phyloP scores from a whole-genome alignment of 371 early-diverging fungal genomes.

The Mucor velutinosus region DNA sequence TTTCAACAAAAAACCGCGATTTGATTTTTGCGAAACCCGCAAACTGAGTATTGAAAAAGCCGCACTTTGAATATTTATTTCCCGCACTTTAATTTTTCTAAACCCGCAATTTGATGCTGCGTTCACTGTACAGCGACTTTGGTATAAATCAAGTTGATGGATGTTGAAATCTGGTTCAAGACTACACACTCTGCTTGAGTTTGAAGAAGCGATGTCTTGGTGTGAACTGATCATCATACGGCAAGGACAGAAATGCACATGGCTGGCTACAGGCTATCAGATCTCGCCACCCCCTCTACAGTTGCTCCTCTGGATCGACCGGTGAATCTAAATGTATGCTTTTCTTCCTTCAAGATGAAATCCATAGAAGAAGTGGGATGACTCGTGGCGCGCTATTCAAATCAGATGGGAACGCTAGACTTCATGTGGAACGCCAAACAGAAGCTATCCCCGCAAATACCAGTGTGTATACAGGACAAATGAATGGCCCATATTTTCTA shows the following conservation, averaged over 20 bases:
- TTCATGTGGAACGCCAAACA: background rate
- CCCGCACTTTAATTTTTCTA: too few relatives aligned
- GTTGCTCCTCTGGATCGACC: background rate
- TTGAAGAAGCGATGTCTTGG: background rate
- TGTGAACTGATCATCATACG: background rate
- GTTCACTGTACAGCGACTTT: too few relatives aligned
- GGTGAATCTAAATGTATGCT: too few relatives aligned
- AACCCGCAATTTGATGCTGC: too few relatives aligned
- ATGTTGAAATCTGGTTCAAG: background rate
- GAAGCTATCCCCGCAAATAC: background rate
- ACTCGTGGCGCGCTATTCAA: background rate
- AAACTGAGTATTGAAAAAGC: too few relatives aligned
- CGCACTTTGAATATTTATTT: too few relatives aligned
- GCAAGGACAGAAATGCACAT: too few relatives aligned
- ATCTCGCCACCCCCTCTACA: too few relatives aligned
- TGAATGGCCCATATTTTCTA: background rate
- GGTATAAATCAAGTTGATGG: background rate
- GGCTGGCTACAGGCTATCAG: too few relatives aligned
- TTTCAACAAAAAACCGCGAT: background rate
- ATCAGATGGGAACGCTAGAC: background rate
- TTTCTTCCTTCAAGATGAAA: background rate
- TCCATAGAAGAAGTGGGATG: background rate
- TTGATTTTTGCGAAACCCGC: background rate
- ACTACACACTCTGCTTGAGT: background rate
- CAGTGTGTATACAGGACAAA: background rate